Evolutionary conservation across 306 rosid species (phyloP), one percentile per base, ranked within the genome.

Genomic region (Vigna angularis): DNA sequence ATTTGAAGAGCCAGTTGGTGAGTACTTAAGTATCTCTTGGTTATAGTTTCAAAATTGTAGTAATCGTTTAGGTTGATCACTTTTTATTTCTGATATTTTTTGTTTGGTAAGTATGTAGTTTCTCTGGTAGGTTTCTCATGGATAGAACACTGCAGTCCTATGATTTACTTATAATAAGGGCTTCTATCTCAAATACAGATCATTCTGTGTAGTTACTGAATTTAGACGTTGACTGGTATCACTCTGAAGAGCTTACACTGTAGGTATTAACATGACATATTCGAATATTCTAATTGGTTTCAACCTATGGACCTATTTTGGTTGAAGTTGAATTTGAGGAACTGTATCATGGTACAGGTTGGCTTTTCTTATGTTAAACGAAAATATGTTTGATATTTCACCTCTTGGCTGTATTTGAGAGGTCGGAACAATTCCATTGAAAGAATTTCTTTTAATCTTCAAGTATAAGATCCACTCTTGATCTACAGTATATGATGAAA

Each of bases 1-100:
- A 28, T 72, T 82, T 70, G 85, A 66, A 49, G 86, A 84, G 82
- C 22, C 57, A 56, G 76, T 83, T 75, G 90, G 98, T 93, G 78
- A 86, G 76, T 83, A 75, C 83, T 73, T 81, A 48, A 17, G 65
- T 48, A 62, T 22, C 76, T 52, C 51, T 67, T 17, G 20, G 6
- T 18, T 50, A 14, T 80, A 62, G 64, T 74, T 47, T 61, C 68
- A 51, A 62, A 38, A 22, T 68, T 80, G 70, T 30, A 22, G 50
- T 65, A 66, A 4, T 16, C 17, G 42, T 72, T 75, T 53, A 69
- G 24, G 28, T 77, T 87, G 64, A 50, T 63, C 53, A 64, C 58
- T 70, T 70, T 85, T 73, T 49, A 70, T 69, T 71, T 72, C 65
- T 63, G 57, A 74, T 81, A 45, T 70, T 34, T 64, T 36, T 77